phyloP scores from a whole-genome alignment of 2,329 filamentous ascomycete species.

The Alternaria sp. region DNA sequence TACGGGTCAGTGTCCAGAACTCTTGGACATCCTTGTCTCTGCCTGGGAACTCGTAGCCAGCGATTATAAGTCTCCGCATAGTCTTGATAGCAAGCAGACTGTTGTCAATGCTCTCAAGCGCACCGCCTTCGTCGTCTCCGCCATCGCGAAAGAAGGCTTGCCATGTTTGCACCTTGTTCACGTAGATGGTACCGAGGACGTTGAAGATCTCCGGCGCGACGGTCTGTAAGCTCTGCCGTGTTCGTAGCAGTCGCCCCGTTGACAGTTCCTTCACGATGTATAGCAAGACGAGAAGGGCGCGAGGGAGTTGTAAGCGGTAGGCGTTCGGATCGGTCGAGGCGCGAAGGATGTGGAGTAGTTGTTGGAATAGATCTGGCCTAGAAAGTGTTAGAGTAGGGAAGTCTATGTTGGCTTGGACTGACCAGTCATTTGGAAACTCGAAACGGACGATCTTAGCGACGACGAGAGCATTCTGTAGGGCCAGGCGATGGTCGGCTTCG shows the following conservation, averaged over 20 bases:
- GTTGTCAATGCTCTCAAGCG: constrained; percentile 71
- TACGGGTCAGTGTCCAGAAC: constrained; percentile 81
- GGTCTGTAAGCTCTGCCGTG: constrained; percentile 76
- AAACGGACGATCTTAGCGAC: constrained; percentile 86
- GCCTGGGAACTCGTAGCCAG: constrained; percentile 84
- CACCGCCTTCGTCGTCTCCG: constrained; percentile 64
- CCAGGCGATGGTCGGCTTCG: constrained; percentile 77
- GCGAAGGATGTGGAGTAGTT: constrained; percentile 64
- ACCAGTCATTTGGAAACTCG: constrained; percentile 90
- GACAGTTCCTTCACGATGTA: constrained; percentile 90
- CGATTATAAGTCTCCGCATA: constrained; percentile 76
- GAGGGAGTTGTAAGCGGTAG: constrained; percentile 70
- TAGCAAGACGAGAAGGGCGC: constrained; percentile 77
- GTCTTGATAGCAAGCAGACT: constrained; percentile 81
- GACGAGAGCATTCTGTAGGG: constrained; percentile 86
- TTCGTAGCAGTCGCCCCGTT: constrained; percentile 76
- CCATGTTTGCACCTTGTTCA: constrained; percentile 75
- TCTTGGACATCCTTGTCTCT: constrained; percentile 75
- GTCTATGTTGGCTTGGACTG: not conserved
- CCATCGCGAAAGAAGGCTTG: constrained; percentile 64
- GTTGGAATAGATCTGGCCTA: constrained; percentile 49
- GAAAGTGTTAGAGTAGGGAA: constrained; percentile 15
- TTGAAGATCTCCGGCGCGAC: constrained; percentile 85
- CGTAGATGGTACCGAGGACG: constrained; percentile 78
- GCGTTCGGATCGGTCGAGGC: constrained; percentile 58